phyloP scores from a whole-genome alignment of 306 rosid genomes.

The Malus fusca region DNA sequence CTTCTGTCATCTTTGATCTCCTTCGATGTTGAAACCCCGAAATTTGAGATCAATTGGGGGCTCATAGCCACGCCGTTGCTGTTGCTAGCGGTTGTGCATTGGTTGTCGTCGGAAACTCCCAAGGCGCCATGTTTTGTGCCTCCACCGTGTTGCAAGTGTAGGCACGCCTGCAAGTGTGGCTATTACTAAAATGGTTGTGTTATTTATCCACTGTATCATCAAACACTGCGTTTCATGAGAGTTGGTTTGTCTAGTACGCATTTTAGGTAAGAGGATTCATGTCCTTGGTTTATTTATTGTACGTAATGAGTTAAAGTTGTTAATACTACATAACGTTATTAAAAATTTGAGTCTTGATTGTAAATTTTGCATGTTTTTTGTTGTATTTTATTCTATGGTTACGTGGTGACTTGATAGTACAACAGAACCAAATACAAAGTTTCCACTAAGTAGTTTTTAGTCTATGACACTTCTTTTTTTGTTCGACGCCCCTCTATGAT shows the following conservation, averaged over 20 bases:
- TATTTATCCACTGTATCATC: background rate
- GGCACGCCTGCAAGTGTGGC: slow-evolving; percentile 39
- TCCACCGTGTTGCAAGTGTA: slow-evolving; percentile 22
- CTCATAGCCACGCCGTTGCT: slow-evolving; percentile 29
- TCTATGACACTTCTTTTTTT: background rate
- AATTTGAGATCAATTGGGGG: slow-evolving; percentile 32
- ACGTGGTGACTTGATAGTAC: background rate
- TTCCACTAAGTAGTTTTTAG: background rate
- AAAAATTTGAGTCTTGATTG: background rate
- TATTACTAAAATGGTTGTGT: slow-evolving; percentile 6
- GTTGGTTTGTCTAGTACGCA: background rate
- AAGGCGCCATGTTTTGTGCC: slow-evolving; percentile 6
- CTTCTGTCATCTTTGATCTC: slow-evolving; percentile 18
- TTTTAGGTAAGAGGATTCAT: background rate
- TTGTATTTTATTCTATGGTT: background rate
- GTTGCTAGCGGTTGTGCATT: slow-evolving; percentile 33
- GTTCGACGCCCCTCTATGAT: background rate
- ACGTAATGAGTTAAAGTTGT: background rate
- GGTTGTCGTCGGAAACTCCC: slow-evolving; percentile 32
- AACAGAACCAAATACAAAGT: background rate
- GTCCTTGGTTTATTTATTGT: background rate
- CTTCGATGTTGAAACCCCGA: slow-evolving; percentile 10
- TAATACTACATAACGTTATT: background rate
- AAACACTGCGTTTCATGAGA: background rate
- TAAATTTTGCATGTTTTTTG: background rate